Evolutionary conservation across 441 rosid species (phyloP).

Genomic region (Francoa sonchifolia): DNA sequence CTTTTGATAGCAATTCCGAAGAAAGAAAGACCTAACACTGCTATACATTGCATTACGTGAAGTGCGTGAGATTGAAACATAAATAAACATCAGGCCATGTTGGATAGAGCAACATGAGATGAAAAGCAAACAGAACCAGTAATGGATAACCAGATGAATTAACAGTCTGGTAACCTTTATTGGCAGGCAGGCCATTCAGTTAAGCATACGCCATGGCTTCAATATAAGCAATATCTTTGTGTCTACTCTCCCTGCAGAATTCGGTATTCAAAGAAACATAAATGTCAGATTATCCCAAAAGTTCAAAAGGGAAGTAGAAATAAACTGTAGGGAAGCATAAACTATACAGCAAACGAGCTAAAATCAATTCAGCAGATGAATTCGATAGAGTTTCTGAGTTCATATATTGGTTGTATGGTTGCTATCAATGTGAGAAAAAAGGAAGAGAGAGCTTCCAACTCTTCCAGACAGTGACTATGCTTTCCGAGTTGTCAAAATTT

Average conservation of each 20-base stretch:
- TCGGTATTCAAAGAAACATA: too few species aligned
- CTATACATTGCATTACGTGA: conserved; percentile 17
- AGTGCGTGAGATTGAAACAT: conserved; percentile 2
- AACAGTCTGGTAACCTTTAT: conserved; percentile 15
- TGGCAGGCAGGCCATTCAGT: conserved; percentile 2
- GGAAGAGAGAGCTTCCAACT: too few species aligned
- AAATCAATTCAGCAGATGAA: too few species aligned
- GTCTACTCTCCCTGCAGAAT: conserved; percentile 10
- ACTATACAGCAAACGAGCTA: too few species aligned
- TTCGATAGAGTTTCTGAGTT: too few species aligned
- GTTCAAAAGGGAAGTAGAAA: too few species aligned
- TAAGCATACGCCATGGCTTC: conserved; percentile 1
- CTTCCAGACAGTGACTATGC: too few species aligned
- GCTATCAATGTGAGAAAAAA: too few species aligned
- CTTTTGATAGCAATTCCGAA: conserved; percentile 2
- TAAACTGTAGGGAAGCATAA: too few species aligned
- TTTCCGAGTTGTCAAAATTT: too few species aligned
- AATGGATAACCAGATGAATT: conserved; percentile 9
- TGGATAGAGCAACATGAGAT: not conserved
- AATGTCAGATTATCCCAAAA: too few species aligned
- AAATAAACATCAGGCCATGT: conserved; percentile 9
- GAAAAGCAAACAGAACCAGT: conserved; percentile 1
- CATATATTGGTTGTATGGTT: too few species aligned
- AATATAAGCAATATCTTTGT: not conserved
- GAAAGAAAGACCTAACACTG: conserved; percentile 12